Evolutionary conservation across 257 asterid genomes (phyloP), one percentile per base, ranked within the genome.

Genomic region (Echium plantagineum): DNA sequence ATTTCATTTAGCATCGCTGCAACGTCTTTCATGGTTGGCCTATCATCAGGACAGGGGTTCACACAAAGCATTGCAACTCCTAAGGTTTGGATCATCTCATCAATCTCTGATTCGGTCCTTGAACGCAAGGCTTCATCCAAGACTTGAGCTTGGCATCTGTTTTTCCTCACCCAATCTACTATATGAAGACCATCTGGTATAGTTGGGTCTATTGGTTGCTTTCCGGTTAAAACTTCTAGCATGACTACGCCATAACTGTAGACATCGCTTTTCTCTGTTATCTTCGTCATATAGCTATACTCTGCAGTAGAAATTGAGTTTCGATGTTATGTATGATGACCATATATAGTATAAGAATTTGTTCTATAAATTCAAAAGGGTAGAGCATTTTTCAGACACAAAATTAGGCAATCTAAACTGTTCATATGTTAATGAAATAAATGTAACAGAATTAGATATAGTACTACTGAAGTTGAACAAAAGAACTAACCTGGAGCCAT

Each of bases 21-120:
- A 5, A 83, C 74, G 61, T 89, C 96, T 69, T 81, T 89, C 95
- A 89, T 83, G 5, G 86, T 74, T 6, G 96, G 96, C 74, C 96
- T 77, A 31, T 89, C 94, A 2, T 82, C 82, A 0, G 96, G 96
- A 1, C 69, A 60, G 7, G 87, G 88, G 28, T 85, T 72, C 21
- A 85, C 95, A 18, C 96, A 89, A 0, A 85, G 88, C 78, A 85
- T 73, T 1, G 95, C 96, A 22, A 89, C 94, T 59, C 96, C 96
- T 65, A 89, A 47, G 0, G 95, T 83, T 54, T 89, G 95, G 78
- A 77, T 75, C 89, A 85, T 85, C 56, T 89, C 95, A 53, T 89
- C 83, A 47, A 83, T 77, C 47, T 85, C 96, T 1, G 75, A 51
- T 57, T 80, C 81, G 3, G 95, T 83, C 65, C 79, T 60, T 42